phyloP scores from a whole-genome alignment of 1,284 basidiomycete genomes.

The Bjerkandera adusta region DNA sequence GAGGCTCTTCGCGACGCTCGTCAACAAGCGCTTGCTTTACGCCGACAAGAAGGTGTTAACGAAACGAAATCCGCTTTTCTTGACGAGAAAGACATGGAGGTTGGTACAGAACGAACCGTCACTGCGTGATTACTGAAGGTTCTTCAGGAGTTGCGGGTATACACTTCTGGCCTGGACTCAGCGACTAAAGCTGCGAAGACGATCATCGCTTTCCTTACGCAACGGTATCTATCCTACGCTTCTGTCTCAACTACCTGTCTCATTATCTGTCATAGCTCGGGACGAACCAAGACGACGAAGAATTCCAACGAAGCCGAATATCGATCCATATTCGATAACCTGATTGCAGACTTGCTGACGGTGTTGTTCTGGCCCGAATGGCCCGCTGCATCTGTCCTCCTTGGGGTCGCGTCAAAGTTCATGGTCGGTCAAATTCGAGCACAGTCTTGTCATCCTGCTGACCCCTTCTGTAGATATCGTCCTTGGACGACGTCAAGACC shows the following conservation, averaged over 20 bases:
- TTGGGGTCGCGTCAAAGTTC: constrained; percentile 76
- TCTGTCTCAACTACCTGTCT: not conserved
- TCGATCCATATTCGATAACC: constrained; percentile 84
- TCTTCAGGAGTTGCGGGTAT: constrained; percentile 62
- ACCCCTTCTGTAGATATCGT: constrained; percentile 52
- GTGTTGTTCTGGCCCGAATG: constrained; percentile 95
- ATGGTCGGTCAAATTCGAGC: constrained; percentile 57
- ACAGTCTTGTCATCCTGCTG: not conserved
- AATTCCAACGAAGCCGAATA: constrained; percentile 90
- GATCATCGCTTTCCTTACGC: constrained; percentile 83
- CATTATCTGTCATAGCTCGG: constrained; percentile 46
- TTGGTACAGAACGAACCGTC: constrained; percentile 25
- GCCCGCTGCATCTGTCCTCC: constrained; percentile 86
- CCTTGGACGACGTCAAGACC: constrained; percentile 79
- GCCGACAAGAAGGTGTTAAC: constrained; percentile 54
- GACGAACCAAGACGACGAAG: constrained; percentile 82
- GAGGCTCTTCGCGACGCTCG: constrained; percentile 58
- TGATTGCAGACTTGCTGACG: constrained; percentile 85
- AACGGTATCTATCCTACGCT: constrained; percentile 47
- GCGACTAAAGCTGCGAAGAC: constrained; percentile 83
- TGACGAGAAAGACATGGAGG: constrained; percentile 66
- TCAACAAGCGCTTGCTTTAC: constrained; percentile 58
- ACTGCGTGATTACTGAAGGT: constrained; percentile 1
- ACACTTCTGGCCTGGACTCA: constrained; percentile 67
- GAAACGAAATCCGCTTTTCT: constrained; percentile 48